Evolutionary conservation across 2,329 filamentous ascomycete genomes (phyloP).

Genomic region (Fusarium tjaetaba): DNA sequence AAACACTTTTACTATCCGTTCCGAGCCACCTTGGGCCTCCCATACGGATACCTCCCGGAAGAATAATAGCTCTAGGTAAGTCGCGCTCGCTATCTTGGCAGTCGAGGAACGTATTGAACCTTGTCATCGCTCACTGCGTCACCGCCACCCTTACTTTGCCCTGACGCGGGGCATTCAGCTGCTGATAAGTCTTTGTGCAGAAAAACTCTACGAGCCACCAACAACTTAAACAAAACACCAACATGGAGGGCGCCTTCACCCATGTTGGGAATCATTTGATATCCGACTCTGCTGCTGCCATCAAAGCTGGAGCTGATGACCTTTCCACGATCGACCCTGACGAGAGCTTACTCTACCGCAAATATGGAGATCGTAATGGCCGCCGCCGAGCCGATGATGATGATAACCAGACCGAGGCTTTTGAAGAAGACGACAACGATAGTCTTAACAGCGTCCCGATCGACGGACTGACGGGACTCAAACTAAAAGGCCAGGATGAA

Average conservation of each 20-base stretch:
- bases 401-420: constrained; percentile 85
- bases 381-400: constrained; percentile 85
- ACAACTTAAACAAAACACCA: constrained; percentile 42
- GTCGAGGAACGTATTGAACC: neutral
- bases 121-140: constrained; percentile 21
- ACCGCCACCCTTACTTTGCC: constrained; percentile 29
- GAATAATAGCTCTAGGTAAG: constrained; percentile 43
- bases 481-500: constrained; percentile 70
- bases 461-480: constrained; percentile 75
- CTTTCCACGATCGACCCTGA: constrained; percentile 77
- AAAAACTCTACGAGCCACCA: constrained; percentile 43
- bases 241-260: constrained; percentile 88
- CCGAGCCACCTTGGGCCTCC: constrained; percentile 41
- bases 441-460: constrained; percentile 82
- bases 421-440: constrained; percentile 83
- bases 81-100: constrained; percentile 24
- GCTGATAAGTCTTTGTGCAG: constrained; percentile 32
- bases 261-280: constrained; percentile 88
- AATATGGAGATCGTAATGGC: constrained; percentile 68
- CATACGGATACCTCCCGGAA: constrained; percentile 34
- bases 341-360: constrained; percentile 81
- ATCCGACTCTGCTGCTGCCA: constrained; percentile 84
- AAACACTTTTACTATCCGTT: constrained; percentile 45
- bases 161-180: constrained; percentile 38
- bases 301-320: constrained; percentile 86